Evolutionary conservation across 768 basidiomycete genomes (phyloP).

Genomic region (Bullera alba): DNA sequence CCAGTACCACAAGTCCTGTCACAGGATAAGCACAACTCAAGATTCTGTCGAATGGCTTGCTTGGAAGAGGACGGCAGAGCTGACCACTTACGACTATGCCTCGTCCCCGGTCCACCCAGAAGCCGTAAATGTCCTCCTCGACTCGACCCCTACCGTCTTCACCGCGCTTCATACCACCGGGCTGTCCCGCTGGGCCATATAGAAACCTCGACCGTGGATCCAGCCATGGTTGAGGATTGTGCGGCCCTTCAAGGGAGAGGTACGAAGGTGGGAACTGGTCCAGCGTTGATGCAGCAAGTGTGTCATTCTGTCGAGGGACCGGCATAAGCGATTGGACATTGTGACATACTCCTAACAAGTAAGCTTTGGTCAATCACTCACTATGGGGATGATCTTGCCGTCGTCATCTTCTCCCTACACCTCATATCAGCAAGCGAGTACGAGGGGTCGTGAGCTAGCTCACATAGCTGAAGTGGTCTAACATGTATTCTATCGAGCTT

Average conservation of each 20-base stretch:
- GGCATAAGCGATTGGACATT: not conserved
- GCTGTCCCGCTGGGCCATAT: conserved; percentile 17
- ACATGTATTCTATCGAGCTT: conserved; percentile 37
- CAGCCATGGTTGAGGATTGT: conserved; percentile 33
- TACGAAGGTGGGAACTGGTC: conserved; percentile 11
- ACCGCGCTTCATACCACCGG: not conserved
- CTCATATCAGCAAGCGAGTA: not conserved
- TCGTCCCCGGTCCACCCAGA: conserved; percentile 31
- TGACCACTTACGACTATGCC: conserved; percentile 24
- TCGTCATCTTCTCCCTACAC: conserved; percentile 5
- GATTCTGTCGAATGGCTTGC: not conserved
- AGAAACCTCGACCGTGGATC: conserved; percentile 23
- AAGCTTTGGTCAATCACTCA: too few relatives aligned
- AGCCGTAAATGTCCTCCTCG: conserved; percentile 30
- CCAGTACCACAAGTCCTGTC: conserved; percentile 40
- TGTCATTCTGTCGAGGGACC: conserved; percentile 5
- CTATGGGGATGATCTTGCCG: too few relatives aligned
- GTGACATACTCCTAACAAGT: too few relatives aligned
- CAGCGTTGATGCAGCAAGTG: conserved; percentile 9
- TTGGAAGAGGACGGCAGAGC: too few relatives aligned
- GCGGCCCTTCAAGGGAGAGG: conserved; percentile 20
- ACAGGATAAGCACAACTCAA: not conserved
- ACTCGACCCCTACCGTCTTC: conserved; percentile 15
- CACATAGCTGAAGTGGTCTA: conserved; percentile 27
- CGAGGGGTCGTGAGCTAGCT: not conserved